These are phyloP conservation scores for Termitomyces sp. DNA, from an alignment of 768 basidiomycete genomes.

Conservation along the genomic window DNA sequence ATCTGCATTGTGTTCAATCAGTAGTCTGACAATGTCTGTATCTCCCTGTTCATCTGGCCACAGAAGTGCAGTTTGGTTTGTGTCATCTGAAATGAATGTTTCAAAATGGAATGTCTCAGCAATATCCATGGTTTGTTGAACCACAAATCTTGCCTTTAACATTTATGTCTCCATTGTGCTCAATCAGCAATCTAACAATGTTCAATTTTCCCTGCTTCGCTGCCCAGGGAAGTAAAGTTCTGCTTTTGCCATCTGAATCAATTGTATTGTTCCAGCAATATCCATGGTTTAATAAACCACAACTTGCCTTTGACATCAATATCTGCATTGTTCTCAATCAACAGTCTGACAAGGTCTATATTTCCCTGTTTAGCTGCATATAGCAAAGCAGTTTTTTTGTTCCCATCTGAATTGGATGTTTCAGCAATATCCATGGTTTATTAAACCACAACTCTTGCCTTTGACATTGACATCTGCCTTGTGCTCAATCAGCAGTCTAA, in stretches of 20 bases:
- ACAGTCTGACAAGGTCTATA: background rate
- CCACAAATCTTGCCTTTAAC: background rate
- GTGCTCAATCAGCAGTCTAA: background rate
- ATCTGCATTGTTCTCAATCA: background rate
- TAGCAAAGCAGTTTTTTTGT: background rate
- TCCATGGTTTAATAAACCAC: no score
- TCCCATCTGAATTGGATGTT: no score
- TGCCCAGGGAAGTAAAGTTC: background rate
- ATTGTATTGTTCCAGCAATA: no score
- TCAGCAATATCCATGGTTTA: no score
- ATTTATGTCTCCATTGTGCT: background rate
- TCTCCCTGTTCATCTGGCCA: background rate
- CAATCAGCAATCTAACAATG: background rate
- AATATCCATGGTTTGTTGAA: no score
- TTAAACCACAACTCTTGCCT: no score
- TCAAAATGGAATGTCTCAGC: no score
- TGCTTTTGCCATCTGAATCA: background rate
- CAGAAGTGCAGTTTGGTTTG: background rate
- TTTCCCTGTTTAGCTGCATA: background rate
- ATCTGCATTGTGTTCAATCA: conserved; percentile 34
- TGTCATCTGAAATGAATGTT: no score
- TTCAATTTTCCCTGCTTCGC: background rate
- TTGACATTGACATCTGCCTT: background rate
- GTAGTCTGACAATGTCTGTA: background rate
- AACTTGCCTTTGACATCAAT: background rate